Base-by-base conservation (phyloP, 768 basidiomycete genomes). In the Harrya chromipes region DNA sequence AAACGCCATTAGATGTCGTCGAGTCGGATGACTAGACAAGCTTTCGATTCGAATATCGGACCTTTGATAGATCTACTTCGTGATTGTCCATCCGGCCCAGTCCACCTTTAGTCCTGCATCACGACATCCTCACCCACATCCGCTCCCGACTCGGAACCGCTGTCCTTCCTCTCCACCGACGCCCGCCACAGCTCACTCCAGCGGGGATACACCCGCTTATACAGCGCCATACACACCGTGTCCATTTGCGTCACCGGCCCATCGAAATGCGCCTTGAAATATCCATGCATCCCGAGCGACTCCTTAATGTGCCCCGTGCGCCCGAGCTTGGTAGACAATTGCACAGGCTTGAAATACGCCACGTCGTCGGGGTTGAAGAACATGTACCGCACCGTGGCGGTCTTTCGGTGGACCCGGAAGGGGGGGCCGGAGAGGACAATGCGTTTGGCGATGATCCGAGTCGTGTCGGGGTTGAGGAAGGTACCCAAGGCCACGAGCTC, bases 331-430 rank as follows among this genome's bases (percentile, higher is more conserved):
- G 94, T 98, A 66, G 92, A 79, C 49, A 97, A 74, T 63, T 95
- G 91, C 51, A 98, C 84, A 1, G 94, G 93, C 66, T 91, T 88
- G 77, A 89, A 97, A 70, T 94, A 98, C 36, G 81, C 75, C 42
- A 97, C 80, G 65, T 98, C 95, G 40, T 92, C 91, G 82, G 84
- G 60, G 68, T 94, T 87, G 79, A 99, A 98, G 74, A 98, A 98
- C 91, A 99, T 90, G 74, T 97, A 98, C 47, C 95, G 85, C 59
- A 99, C 85, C 6, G 95, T 98, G 3, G 94, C 95, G 6, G 91
- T 92, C 75, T 92, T 94, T 66, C 93, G 92, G 77, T 98, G 94
- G 2, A 97, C 85, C 63, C 94, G 94, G 82, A 93, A 90, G 1
- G 95, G 95, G 70, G 97, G 94, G 0, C 95, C 95, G 3, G 95